phyloP scores from a whole-genome alignment of 2,329 filamentous ascomycete species.

The Ambrosiella cleistominuta region DNA sequence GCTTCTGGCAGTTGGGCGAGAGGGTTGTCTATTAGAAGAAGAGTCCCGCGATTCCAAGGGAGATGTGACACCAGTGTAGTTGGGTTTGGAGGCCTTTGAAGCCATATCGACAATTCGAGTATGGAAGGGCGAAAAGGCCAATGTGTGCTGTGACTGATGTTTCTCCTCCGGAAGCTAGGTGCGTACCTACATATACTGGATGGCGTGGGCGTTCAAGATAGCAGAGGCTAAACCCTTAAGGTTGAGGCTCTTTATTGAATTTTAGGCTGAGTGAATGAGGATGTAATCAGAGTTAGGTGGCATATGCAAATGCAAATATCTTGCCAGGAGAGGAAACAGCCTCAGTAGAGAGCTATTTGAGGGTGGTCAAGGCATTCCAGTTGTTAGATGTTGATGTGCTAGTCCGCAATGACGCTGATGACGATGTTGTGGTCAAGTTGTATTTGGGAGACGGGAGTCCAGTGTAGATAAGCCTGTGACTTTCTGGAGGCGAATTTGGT shows the following conservation, averaged over 20 bases:
- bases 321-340: not conserved
- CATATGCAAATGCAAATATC: not conserved
- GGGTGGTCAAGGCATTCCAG: constrained; percentile 3
- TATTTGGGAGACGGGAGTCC: not conserved
- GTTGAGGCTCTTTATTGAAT: not conserved
- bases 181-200: no score
- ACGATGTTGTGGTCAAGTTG: not conserved
- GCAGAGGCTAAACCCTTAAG: no score
- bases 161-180: no score
- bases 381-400: not conserved
- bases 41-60: constrained; percentile 28
- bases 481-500: not conserved
- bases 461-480: not conserved
- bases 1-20: constrained; percentile 21
- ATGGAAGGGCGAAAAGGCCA: not conserved
- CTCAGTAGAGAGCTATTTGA: not conserved
- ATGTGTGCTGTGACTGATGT: not conserved
- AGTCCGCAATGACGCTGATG: not conserved
- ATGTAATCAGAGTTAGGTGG: not conserved
- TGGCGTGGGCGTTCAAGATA: no score
- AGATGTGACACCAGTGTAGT: constrained; percentile 16
- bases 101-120: constrained; percentile 5
- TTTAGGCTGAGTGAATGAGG: not conserved
- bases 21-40: constrained; percentile 27
- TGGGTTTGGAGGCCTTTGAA: constrained; percentile 5